A percentile compares a stretch with the other conserved stretches of the same genome.
phyloP scores from a whole-genome alignment of 208 protist species.

The Phytomonas sp. region DNA sequence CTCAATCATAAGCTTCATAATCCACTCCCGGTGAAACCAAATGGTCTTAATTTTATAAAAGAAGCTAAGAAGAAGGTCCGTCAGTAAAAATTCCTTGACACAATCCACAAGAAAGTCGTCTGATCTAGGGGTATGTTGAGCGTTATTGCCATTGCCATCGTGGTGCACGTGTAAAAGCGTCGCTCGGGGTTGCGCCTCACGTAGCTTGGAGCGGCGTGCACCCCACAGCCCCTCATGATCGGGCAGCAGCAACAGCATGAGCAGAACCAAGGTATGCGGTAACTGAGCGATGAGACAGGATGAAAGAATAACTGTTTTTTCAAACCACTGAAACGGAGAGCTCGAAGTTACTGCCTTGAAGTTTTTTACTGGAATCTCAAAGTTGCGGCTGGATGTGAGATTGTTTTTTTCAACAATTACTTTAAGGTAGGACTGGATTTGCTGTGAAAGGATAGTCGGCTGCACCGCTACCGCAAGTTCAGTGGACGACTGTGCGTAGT shows the following conservation, averaged over 20 bases:
- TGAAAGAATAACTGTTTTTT: neutral
- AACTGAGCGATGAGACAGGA: neutral
- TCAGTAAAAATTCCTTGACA: conserved; percentile 35
- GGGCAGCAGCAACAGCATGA: conserved; percentile 23
- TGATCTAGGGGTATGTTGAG: neutral
- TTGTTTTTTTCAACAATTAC: neutral
- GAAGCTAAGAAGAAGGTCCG: conserved; percentile 34
- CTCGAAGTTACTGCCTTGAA: neutral
- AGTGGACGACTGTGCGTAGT: neutral
- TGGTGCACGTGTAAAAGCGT: neutral
- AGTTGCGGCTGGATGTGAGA: neutral
- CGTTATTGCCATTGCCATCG: neutral
- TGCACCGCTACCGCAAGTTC: conserved; percentile 10
- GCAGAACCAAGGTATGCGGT: neutral
- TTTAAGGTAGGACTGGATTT: neutral
- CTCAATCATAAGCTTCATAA: conserved; percentile 18
- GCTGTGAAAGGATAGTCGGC: neutral
- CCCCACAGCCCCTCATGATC: conserved; percentile 26
- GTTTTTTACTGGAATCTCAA: neutral
- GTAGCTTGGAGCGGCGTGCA: conserved; percentile 10
- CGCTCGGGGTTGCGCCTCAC: neutral
- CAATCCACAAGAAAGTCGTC: conserved; percentile 5
- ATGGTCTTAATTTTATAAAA: conserved; percentile 32
- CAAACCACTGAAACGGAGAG: neutral
- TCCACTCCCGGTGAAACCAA: conserved; percentile 49